A percentile compares a stretch with the other conserved stretches of the same genome.
Conservation (phyloP, 345 rosid species). For the Citrus maxima region DNA sequence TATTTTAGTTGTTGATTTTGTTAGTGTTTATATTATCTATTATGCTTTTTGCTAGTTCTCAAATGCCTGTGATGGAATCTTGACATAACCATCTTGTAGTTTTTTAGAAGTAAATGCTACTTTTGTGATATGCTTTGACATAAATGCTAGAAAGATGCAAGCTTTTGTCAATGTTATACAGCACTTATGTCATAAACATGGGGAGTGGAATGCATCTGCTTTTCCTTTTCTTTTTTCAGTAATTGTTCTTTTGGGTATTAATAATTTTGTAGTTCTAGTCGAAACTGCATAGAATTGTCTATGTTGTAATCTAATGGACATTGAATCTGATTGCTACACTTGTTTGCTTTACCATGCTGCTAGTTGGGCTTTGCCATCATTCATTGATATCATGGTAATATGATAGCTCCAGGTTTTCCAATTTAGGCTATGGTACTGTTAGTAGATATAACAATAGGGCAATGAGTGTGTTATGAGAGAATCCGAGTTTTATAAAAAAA, state of each 20-base stretch:
- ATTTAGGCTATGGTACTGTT: not conserved
- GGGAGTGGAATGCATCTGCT: not conserved
- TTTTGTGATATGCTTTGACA: not conserved
- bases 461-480: not conserved
- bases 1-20: not conserved
- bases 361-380: not conserved
- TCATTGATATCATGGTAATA: not conserved
- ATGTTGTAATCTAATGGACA: not conserved
- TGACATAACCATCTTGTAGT: not conserved
- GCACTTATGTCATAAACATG: not conserved
- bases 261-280: not conserved
- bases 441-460: not conserved
- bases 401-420: not conserved
- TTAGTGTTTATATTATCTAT: not conserved
- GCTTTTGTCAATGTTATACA: not conserved
- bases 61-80: not conserved
- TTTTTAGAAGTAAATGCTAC: not conserved
- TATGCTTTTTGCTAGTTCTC: not conserved
- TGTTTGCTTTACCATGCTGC: not conserved
- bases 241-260: not conserved
- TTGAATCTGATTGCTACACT: too few relatives aligned
- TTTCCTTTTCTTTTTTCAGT: not conserved
- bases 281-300: not conserved
- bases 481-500: not conserved
- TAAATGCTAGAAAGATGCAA: not conserved